Evolutionary conservation across 2,329 filamentous ascomycete genomes (phyloP).

Genomic region (Fusarium sp.): DNA sequence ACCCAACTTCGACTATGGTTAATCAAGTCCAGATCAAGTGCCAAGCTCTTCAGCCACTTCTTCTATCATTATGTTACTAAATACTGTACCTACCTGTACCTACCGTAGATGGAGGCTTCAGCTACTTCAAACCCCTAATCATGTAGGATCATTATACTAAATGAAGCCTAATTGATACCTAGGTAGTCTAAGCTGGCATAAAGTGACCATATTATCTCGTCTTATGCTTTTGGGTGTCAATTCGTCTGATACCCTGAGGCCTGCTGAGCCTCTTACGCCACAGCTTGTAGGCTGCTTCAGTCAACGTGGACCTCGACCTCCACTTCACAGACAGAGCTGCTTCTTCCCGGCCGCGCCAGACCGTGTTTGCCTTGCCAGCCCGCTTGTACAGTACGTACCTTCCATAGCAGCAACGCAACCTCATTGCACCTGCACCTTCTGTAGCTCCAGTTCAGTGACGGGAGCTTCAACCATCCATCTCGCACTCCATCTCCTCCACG

Average conservation of each 20-base stretch:
- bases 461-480: slow-evolving; percentile 42
- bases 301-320: slow-evolving; percentile 34
- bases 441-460: slow-evolving; percentile 34
- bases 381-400: slow-evolving; percentile 35
- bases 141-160: background rate
- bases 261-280: slow-evolving; percentile 31
- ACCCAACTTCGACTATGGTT: background rate
- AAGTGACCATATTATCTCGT: no score
- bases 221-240: no score
- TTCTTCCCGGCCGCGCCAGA: slow-evolving; percentile 53
- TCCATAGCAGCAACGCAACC: slow-evolving; percentile 25
- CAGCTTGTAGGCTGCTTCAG: slow-evolving; percentile 28
- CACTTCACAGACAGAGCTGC: background rate
- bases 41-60: background rate
- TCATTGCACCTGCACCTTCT: slow-evolving; percentile 33
- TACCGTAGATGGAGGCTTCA: background rate
- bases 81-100: background rate
- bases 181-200: no score
- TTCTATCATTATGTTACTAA: background rate
- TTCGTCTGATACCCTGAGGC: no score
- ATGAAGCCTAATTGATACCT: background rate
- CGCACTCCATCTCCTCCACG: slow-evolving; percentile 35
- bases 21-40: background rate
- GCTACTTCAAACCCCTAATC: background rate
- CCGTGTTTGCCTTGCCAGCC: slow-evolving; percentile 55